Evolutionary conservation across 306 rosid genomes (phyloP).

Genomic region (Gillenia trifoliata): DNA sequence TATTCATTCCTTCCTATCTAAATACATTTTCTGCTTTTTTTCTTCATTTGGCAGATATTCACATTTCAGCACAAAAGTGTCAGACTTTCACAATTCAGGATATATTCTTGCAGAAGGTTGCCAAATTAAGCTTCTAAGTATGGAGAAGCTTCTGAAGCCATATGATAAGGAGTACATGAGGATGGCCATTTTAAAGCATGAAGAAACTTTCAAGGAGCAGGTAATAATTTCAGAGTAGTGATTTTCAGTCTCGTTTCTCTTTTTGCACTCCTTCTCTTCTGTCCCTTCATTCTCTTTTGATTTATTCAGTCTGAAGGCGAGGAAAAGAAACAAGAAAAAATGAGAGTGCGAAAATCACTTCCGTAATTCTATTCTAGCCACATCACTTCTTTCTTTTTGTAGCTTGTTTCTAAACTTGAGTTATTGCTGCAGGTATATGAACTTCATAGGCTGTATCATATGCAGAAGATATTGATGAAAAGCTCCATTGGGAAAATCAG

Average conservation of each 20-base stretch:
- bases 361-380: background rate
- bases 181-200: constrained; percentile 72
- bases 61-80: background rate
- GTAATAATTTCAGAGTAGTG: constrained; percentile 16
- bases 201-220: constrained; percentile 83
- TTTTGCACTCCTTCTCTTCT: background rate
- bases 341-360: background rate
- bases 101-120: background rate
- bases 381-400: background rate
- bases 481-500: constrained; percentile 37
- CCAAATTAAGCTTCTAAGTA: constrained; percentile 18
- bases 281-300: background rate
- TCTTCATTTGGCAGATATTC: constrained; percentile 33
- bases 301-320: background rate
- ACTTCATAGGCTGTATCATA: constrained; percentile 79
- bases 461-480: constrained; percentile 78
- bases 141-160: constrained; percentile 71
- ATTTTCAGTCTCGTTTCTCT: background rate
- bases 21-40: constrained; percentile 5
- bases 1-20: background rate
- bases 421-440: constrained; percentile 55
- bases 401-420: background rate
- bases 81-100: background rate
- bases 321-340: too few relatives aligned
- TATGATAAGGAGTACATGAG: constrained; percentile 66